Evolutionary conservation across 305 asterid genomes (phyloP), one percentile per base, ranked within the genome.

Genomic region (Stenogyne calaminthoides): DNA sequence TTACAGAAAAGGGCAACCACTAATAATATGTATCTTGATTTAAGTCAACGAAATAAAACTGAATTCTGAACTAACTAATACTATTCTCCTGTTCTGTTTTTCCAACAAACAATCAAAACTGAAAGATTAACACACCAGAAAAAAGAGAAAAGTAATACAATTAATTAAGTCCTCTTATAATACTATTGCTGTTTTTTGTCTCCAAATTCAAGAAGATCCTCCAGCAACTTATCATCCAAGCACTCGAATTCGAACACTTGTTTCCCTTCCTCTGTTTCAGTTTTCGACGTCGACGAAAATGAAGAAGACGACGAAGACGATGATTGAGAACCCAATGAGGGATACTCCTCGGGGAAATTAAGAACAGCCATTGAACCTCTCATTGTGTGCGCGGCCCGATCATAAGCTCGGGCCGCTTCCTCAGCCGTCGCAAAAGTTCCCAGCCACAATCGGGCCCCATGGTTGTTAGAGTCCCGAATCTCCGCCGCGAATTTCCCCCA

Each of bases 401-500:
- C 96, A 11, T 89, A 87, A 0, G 93, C 96, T 49, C 91, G 80
- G 0, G 93, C 96, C 0, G 96, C 96, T 20, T 84, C 91, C 72
- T 80, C 96, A 0, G 90, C 89, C 0, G 96, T 90, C 3, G 74
- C 85, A 32, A 83, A 88, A 0, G 96, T 90, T 47, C 96, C 96
- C 7, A 90, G 82, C 96, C 96, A 90, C 47, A 86, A 19, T 25
- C 96, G 71, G 12, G 75, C 84, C 10, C 92, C 92, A 1, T 76
- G 75, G 0, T 77, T 81, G 14, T 80, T 81, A 1, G 78, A 57
- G 51, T 90, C 94, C 18, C 96, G 85, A 27, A 89, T 89, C 86
- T 89, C 96, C 18, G 91, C 91, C 10, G 87, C 96, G 49, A 66
- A 90, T 20, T 83, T 85, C n/a, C 96, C 96, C 93, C 89, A 90